These are phyloP conservation scores for Fusarium sp. DNA, from an alignment of 2,329 filamentous ascomycete species.

Conservation along the genomic window DNA sequence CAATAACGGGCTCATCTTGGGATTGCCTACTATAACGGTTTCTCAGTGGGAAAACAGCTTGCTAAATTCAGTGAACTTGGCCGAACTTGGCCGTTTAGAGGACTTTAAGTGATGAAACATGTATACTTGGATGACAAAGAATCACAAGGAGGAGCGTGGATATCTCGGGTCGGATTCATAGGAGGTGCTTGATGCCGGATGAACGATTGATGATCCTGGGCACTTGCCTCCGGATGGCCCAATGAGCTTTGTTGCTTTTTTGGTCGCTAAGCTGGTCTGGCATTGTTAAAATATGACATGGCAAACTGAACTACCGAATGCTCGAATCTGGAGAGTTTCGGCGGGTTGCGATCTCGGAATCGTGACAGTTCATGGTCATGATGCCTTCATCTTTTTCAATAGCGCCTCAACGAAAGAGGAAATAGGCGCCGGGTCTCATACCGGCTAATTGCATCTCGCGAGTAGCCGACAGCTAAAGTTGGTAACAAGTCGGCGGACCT, in stretches of 20 bases:
- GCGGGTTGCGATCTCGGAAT: neutral
- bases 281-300: neutral
- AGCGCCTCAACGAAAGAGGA: neutral
- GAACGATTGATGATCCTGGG: no score
- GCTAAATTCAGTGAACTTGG: neutral
- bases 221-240: neutral
- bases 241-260: neutral
- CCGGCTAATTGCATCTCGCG: neutral
- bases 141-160: no score
- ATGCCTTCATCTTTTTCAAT: neutral
- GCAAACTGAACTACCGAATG: neutral
- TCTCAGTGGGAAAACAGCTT: neutral
- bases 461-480: neutral
- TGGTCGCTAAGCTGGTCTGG: neutral
- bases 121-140: neutral
- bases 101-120: no score
- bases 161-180: no score
- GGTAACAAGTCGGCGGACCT: no score
- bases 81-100: neutral
- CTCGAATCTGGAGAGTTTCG: neutral
- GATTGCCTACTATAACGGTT: neutral
- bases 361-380: neutral
- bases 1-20: neutral
- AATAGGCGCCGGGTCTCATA: neutral
- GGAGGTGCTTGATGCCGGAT: no score